These are phyloP conservation scores for Paragyromitra xinjiangensis DNA, from an alignment of 495 filamentous ascomycete species.

Conservation along the genomic window DNA sequence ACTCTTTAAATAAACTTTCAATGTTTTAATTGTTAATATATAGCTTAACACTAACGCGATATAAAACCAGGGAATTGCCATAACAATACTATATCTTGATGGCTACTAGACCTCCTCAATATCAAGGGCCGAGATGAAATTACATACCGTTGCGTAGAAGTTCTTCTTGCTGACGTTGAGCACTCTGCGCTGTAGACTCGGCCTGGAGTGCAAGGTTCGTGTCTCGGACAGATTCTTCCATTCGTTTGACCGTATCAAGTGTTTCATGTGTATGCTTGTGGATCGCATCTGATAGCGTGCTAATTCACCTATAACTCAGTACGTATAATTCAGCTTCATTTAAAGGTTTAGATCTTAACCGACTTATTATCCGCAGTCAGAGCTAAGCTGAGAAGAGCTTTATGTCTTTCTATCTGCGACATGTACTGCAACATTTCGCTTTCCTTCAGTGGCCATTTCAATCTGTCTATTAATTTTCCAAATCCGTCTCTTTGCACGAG, in stretches of 20 bases:
- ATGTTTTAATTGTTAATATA: no score
- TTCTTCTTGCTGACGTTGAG: background rate
- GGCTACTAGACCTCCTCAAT: no score
- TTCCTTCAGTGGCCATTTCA: constrained; percentile 22
- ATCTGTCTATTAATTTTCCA: background rate
- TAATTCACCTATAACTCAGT: background rate
- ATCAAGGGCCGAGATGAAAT: background rate
- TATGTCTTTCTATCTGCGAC: constrained; percentile 19
- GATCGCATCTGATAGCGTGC: constrained; percentile 6
- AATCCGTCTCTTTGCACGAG: background rate
- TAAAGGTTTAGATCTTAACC: background rate
- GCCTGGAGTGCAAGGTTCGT: background rate
- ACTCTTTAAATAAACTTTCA: background rate
- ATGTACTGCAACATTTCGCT: constrained; percentile 7
- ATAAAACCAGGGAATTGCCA: background rate
- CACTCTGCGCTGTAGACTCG: background rate
- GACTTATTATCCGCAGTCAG: constrained; percentile 23
- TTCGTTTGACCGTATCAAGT: background rate
- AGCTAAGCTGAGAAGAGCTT: constrained; percentile 17
- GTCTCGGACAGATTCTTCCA: background rate
- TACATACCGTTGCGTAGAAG: background rate
- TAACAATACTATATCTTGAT: background rate
- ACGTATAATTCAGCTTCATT: background rate
- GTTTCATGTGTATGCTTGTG: background rate
- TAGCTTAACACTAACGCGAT: no score